phyloP scores from a whole-genome alignment of 1,284 basidiomycete genomes.

The Exsudoporus floridanus region DNA sequence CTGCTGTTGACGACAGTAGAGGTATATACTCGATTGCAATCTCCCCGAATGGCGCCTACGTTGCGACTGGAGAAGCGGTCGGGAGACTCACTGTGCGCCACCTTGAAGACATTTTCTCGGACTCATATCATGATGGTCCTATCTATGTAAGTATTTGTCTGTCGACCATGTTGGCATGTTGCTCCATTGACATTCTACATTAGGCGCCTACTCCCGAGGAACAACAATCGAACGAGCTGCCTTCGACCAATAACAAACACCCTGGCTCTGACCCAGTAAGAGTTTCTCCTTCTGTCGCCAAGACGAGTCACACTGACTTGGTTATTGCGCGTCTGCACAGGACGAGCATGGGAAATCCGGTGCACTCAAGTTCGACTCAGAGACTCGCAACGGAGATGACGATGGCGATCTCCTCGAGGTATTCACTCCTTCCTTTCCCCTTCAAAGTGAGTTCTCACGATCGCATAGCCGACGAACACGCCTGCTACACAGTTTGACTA shows the following conservation, averaged over 20 bases:
- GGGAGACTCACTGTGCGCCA: neutral
- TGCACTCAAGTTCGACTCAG: too few species aligned
- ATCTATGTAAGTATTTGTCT: neutral
- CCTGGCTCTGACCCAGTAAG: neutral
- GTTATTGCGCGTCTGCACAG: neutral
- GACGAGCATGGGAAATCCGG: neutral
- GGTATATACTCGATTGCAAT: neutral
- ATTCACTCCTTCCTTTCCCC: too few species aligned
- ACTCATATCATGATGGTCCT: neutral
- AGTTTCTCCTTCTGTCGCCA: neutral
- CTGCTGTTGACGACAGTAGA: neutral
- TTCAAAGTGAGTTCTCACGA: too few species aligned
- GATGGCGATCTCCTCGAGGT: too few species aligned
- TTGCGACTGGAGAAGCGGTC: neutral
- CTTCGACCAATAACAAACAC: too few species aligned
- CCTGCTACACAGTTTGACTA: too few species aligned
- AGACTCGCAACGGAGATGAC: too few species aligned
- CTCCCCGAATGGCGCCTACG: neutral
- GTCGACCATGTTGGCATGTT: neutral
- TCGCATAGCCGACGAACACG: too few species aligned
- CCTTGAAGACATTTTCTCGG: neutral
- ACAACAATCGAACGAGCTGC: neutral
- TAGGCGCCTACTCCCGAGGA: neutral
- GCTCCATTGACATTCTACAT: neutral
- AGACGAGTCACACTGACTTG: neutral